Conservation (phyloP, 306 rosid species). For the Gillenia trifoliata region DNA sequence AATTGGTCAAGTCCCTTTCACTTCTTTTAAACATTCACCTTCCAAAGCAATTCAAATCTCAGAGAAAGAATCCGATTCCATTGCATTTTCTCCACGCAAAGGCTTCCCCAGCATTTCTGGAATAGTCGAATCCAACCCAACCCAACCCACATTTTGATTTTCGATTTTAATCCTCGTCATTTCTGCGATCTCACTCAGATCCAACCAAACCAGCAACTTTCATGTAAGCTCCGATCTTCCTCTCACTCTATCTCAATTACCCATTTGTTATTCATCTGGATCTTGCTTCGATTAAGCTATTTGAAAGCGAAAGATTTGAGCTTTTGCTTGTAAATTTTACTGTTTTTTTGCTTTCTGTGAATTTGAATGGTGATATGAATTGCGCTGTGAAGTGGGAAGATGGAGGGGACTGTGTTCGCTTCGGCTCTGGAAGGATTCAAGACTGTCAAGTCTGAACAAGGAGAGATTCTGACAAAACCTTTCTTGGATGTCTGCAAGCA, state of each 20-base stretch:
- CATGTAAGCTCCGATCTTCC: constrained; percentile 3
- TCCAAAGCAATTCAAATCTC: neutral
- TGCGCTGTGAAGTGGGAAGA: constrained; percentile 38
- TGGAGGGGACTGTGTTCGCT: constrained; percentile 76
- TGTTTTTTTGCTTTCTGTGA: constrained; percentile 3
- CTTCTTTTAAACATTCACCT: neutral
- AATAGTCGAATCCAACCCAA: neutral
- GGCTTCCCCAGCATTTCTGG: neutral
- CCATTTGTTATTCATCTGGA: too few species aligned
- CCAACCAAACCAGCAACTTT: neutral
- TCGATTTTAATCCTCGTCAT: neutral
- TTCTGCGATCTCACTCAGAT: constrained; percentile 1
- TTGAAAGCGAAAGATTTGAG: neutral
- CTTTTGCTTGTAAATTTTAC: neutral
- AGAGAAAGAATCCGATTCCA: neutral
- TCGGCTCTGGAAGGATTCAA: constrained; percentile 78
- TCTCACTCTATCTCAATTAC: neutral
- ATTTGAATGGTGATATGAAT: neutral
- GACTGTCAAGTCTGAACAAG: constrained; percentile 63
- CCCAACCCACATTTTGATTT: neutral
- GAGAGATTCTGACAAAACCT: constrained; percentile 69
- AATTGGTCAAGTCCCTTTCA: neutral
- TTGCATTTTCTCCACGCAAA: neutral
- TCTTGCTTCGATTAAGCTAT: neutral
- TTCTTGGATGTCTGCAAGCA: constrained; percentile 92